Base-by-base conservation (phyloP, 257 asterid species). In the Solanum clarkiae region DNA sequence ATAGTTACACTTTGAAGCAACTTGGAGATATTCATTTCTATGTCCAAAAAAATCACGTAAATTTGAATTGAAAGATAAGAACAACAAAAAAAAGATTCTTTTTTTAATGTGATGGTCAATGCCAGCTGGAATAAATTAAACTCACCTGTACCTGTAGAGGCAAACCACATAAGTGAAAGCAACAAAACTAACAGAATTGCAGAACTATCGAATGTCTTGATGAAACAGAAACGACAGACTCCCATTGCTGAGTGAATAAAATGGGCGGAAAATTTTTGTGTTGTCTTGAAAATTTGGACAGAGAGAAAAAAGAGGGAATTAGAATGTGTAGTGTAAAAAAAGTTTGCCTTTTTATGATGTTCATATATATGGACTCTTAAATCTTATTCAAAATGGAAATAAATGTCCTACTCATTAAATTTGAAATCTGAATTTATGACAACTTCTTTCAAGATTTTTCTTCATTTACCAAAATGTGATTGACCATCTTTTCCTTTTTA, bases 101-200 rank as follows among this genome's bases (percentile, higher is more conserved):
- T 36, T 40, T 69, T 56, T 36, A 36, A 36, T 36, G 42, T 36
- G 42, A 36, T 36, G 42, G 4, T 36, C 42, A 36, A 36, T 36
- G 42, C 5, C 42, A 36, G 42, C 6, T 36, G 40, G 40, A 36
- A 36, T 36, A 36, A 36, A 36, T 36, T 3, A 36, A 36, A 36
- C 40, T 36, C 68, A 86, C 91, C 88, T 86, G 89, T 83, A 86
- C 91, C 88, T 86, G 89, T 83, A 84, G 75, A 81, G 20, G 65
- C 45, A 74, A 75, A 55, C 84, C 84, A 54, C 70, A 87, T 65
- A 63, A 84, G 83, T 20, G 86, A 82, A 85, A 75, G 49, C 85
- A 85, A 75, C 85, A 86, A 79, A 0, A 77, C 42, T 11, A 83
- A 65, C 83, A 82, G 72, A 82, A 85, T 40, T 20, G 59, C 12